Base-by-base conservation (phyloP, 441 rosid species). In the Gossypium gossypioides region DNA sequence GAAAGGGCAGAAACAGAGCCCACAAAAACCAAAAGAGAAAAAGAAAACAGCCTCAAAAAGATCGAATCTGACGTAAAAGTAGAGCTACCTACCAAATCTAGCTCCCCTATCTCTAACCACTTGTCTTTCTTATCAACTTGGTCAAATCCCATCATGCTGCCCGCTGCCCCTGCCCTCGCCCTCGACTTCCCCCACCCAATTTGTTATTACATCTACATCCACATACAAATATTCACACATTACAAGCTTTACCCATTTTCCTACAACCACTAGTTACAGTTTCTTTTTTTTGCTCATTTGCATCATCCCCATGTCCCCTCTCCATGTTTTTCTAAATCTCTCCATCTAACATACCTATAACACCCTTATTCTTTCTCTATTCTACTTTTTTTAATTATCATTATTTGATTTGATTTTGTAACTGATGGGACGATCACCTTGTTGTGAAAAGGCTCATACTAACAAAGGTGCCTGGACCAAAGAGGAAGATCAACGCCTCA, bases 401-500 rank as follows among this genome's bases (percentile, higher is more conserved):
- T n/a, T 6, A 32, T 32, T 32, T 32, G 37, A 32, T 32, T 32
- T 42, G n/a, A 50, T 50, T 15, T 3, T 4, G 7, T 4, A 50
- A n/a, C 18, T 51, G 24, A 52, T 52, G 57, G 57, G 57, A 52
- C 57, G 57, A 18, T 52, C 57, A 6, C 57, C 57, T 16, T 52
- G 57, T 18, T 18, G 57, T 18, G 57, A 52, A 52, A 52, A 52
- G 8, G 24, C 24, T 5, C 57, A 52, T 18, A 52, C 57, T 24
- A 52, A 51, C 55, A 51, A 51, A 51, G 55, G 55, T 15, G 55
- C 55, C 19, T 51, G 55, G 55, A 51, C 55, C 21, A 51, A 51
- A 51, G 55, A 51, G 2, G 92, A 88, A 77, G 92, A 88, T 74
- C 86, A 82, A 74, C 84, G 82, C 75, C 92, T 88, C 73, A 80